Evolutionary conservation across 2,329 filamentous ascomycete species (phyloP).

Genomic region (Colletotrichum karsti): DNA sequence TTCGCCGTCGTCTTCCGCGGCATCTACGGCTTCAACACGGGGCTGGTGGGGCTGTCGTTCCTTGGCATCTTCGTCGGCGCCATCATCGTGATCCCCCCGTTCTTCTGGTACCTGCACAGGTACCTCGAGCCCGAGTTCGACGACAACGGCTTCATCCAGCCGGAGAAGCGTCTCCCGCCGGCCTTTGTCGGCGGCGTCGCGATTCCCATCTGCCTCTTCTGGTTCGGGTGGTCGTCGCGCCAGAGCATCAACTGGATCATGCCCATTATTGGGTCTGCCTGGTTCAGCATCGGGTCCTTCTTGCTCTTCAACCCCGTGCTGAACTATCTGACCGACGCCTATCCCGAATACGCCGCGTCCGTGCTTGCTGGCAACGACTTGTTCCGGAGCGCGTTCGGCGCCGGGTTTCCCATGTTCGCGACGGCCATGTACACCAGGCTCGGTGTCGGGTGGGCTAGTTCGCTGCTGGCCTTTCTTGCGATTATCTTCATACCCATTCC

Average conservation of each 20-base stretch:
- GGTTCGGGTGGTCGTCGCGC: conserved; percentile 76
- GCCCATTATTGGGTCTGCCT: conserved; percentile 61
- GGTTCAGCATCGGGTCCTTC: conserved; percentile 64
- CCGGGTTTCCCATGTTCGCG: conserved; percentile 26
- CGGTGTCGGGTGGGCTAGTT: conserved; percentile 29
- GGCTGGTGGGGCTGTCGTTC: conserved; percentile 69
- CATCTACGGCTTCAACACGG: conserved; percentile 55
- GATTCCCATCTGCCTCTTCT: conserved; percentile 73
- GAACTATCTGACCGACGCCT: conserved; percentile 32
- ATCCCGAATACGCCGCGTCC: conserved; percentile 30
- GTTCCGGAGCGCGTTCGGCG: conserved; percentile 24
- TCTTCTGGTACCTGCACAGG: conserved; percentile 21
- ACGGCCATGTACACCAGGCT: conserved; percentile 30
- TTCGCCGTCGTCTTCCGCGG: conserved; percentile 54
- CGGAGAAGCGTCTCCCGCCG: conserved; percentile 31
- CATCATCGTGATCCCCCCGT: conserved; percentile 58
- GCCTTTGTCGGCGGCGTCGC: conserved; percentile 61
- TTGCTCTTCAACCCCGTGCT: conserved; percentile 31
- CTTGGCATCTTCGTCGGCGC: conserved; percentile 65
- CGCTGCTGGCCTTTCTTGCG: conserved; percentile 18
- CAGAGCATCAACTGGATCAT: conserved; percentile 66
- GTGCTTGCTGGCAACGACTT: conserved; percentile 32
- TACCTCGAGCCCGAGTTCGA: conserved; percentile 29
- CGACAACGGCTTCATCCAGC: conserved; percentile 24
- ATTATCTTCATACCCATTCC: conserved; percentile 9